Evolutionary conservation across 139 green algal genomes (phyloP), one percentile per base, ranked within the genome.

Genomic region (Monoraphidium neglectum): DNA sequence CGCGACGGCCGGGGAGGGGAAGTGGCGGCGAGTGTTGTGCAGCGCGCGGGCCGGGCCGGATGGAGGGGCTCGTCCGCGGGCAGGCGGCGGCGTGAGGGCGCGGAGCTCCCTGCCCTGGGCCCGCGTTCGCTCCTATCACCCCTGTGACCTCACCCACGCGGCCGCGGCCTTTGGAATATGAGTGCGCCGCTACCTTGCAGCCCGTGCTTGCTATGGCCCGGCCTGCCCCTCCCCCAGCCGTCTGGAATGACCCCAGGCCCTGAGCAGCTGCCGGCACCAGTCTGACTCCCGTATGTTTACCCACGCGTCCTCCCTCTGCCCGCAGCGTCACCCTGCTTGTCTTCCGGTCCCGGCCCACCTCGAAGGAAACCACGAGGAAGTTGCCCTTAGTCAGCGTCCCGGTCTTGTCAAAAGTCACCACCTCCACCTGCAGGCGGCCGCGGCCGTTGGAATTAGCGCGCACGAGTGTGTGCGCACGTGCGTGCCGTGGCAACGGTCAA

Each of bases 331-430:
- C 51, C 51, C 51, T 28, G 18, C 51, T 60, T 21, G 18, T 21
- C 21, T 18, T 60, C 18, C 18, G 51, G 18, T 16, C 61, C 16
- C 61, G n/a, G 8, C 57, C 54, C 16, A 26, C 33, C 4, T 62
- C 59, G 28, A 93, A 76, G 8, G 38, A 30, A 67, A 91, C n/a
- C n/a, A n/a, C n/a, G n/a, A n/a, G n/a, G n/a, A n/a, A 93, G 49
- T 54, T 49, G 16, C 89, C 91, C 30, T 79, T 26, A 1, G 92
- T 95, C 4, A 97, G 86, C 47, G 92, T 97, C 49, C 92, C 92
- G 3, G 90, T 94, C 82, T 97, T 97, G 77, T 97, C 92, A 36
- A 95, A 82, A 2, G 79, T 82, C 21, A 95, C 54, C 18, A 72
- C 62, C 24, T 82, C 47, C 46, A 94, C 40, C 43, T 62, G 21